Evolutionary conservation across 2,329 filamentous ascomycete species (phyloP), one percentile per base, ranked within the genome.

Genomic region (Phoma sp.): DNA sequence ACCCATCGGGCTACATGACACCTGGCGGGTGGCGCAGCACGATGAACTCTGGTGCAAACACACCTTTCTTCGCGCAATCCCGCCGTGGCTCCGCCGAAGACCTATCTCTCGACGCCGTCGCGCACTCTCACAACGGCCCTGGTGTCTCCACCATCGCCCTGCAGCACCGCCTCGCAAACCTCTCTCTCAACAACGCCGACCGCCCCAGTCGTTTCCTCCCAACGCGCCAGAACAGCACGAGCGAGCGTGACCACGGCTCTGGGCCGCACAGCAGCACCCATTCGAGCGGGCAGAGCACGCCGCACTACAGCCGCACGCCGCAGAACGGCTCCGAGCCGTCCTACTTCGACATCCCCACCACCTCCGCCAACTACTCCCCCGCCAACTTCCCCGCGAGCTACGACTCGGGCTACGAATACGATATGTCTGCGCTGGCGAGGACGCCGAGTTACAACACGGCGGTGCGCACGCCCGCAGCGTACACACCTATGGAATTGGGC

Each of bases 51-150:
- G 79, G 76, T 14, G 70, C 91, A 52, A 91, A 85, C 70, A 97
- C 91, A 32, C 95, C 95, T 0, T 88, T 91, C 64, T 87, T 86
- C 65, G 83, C 90, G 2, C 81, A 83, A 37, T 86, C 83, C 48
- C 86, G 91, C 51, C 84, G 88, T 41, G 88, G 89, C 5, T 98
- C 93, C 0, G 79, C 83, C 8, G 95, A 98, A 66, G 93, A 97
- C 68, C 79, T 98, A 23, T 80, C 84, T 42, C 62, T 90, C n/a
- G 65, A 74, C 51, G 65, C 64, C 37, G 71, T 64, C 56, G 76
- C 70, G 7, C 61, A 68, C 18, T 56, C 64, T 39, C 58, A 61
- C 14, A 67, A 65, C 7, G 75, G 72, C 29, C 52, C 52, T n/a
- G 78, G 78, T 38, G 76, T 76, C 74, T 75, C 88, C 75, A 75